These are phyloP conservation scores for Arctium minus DNA, from an alignment of 129 eudicot species.

Conservation along the genomic window DNA sequence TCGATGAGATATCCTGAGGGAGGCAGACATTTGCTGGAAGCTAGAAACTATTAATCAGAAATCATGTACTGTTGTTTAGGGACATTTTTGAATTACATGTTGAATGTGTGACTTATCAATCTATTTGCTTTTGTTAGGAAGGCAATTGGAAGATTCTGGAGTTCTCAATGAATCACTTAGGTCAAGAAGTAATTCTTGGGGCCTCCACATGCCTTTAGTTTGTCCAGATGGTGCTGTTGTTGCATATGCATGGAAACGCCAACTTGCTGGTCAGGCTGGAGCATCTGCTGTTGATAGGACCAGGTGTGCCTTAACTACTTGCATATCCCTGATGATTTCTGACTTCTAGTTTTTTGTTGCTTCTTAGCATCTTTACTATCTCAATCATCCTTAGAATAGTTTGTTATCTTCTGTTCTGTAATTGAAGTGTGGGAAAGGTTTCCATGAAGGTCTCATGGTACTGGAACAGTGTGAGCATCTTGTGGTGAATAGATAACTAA, in stretches of 20 bases:
- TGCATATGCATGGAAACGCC: constrained; percentile 99
- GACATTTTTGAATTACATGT: background rate
- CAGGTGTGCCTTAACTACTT: constrained; percentile 46
- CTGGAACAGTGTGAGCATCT: too few species aligned
- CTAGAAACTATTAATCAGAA: background rate
- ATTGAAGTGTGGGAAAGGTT: too few species aligned
- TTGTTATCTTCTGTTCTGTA: background rate
- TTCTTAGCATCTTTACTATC: background rate
- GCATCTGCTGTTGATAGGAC: constrained; percentile 99
- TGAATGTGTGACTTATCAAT: background rate
- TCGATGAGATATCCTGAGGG: background rate
- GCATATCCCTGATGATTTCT: background rate
- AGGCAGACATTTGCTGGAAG: background rate
- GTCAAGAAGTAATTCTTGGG: constrained; percentile 98
- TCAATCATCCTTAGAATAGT: background rate
- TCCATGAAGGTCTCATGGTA: too few species aligned
- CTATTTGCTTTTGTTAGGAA: constrained; percentile 50
- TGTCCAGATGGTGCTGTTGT: constrained; percentile 99
- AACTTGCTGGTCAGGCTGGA: constrained; percentile 99
- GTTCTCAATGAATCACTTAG: constrained; percentile 90
- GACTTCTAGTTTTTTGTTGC: background rate
- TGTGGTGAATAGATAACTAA: too few species aligned
- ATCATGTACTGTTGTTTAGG: background rate
- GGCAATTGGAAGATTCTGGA: constrained; percentile 90
- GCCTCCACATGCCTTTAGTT: constrained; percentile 99